Conservation (phyloP, 495 filamentous ascomycete species). For the Xylaria nigripes region DNA sequence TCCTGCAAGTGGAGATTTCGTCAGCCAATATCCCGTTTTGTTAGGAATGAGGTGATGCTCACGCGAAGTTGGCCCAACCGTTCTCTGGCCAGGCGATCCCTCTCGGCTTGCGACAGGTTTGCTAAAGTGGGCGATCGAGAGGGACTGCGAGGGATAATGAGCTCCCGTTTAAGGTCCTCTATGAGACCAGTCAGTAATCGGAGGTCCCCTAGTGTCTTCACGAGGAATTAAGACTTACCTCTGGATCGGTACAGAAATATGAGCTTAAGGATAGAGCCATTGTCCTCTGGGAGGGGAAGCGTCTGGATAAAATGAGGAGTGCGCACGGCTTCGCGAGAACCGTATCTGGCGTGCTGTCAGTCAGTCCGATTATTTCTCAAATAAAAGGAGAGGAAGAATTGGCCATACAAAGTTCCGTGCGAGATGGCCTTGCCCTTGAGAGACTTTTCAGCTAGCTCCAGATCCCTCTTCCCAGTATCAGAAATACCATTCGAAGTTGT, state of each 20-base stretch:
- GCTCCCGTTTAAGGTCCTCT: conserved; percentile 25
- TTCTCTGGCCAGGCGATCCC: conserved; percentile 16
- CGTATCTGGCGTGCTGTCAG: conserved; percentile 5
- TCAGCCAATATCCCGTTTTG: neutral
- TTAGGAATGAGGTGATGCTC: neutral
- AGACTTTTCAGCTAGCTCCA: conserved; percentile 28
- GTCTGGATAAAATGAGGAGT: neutral
- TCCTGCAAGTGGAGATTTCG: neutral
- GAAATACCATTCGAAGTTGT: neutral
- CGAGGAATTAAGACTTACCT: conserved; percentile 11
- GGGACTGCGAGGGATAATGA: conserved; percentile 28
- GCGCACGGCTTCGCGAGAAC: neutral
- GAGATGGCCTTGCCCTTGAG: conserved; percentile 30
- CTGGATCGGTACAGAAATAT: conserved; percentile 27
- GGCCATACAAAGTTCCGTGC: conserved; percentile 21
- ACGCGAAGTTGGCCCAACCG: conserved; percentile 17
- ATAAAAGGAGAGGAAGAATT: neutral
- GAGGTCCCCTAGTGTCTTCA: neutral
- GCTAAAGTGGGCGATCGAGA: conserved; percentile 11
- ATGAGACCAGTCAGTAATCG: neutral
- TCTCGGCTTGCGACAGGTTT: conserved; percentile 7
- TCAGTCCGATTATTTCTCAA: neutral
- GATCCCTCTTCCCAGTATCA: neutral
- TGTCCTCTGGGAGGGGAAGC: neutral
- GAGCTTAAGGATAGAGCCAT: conserved; percentile 23